Conservation (phyloP, 108 stramenopile species). For the Fragilaria radians region DNA sequence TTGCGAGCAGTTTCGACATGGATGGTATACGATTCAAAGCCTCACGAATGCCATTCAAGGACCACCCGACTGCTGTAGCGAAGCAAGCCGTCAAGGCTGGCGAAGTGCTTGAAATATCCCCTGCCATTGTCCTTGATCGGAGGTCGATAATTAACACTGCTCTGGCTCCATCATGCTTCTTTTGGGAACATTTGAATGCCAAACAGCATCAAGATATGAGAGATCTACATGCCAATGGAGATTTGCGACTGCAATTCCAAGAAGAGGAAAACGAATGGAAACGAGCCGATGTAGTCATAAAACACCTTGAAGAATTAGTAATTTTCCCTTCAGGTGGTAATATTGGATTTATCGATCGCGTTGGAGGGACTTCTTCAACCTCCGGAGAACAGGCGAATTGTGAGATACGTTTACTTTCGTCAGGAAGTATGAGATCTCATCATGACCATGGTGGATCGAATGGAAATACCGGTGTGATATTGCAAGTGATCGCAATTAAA, state of each 20-base stretch:
- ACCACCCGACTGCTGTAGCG: constrained; percentile 21
- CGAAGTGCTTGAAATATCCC: constrained; percentile 19
- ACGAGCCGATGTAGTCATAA: too few relatives aligned
- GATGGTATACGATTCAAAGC: constrained; percentile 8
- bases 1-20: background rate
- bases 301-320: constrained; percentile 12
- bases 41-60: constrained; percentile 13
- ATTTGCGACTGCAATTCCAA: constrained; percentile 25
- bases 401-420: background rate
- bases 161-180: constrained; percentile 20
- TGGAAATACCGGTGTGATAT: constrained; percentile 26
- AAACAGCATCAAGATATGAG: constrained; percentile 13
- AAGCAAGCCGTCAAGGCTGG: constrained; percentile 20
- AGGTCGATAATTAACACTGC: constrained; percentile 12
- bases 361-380: constrained; percentile 15
- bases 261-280: constrained; percentile 12
- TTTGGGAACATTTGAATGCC: constrained; percentile 22
- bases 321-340: constrained; percentile 27
- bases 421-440: background rate
- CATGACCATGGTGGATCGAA: constrained; percentile 1
- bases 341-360: constrained; percentile 27
- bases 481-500: constrained; percentile 28
- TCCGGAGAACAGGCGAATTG: background rate
- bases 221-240: constrained; percentile 4
- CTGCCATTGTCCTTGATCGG: constrained; percentile 18